Base-by-base conservation (phyloP, 2,329 filamentous ascomycete species). In the Colletotrichum tofieldiae region DNA sequence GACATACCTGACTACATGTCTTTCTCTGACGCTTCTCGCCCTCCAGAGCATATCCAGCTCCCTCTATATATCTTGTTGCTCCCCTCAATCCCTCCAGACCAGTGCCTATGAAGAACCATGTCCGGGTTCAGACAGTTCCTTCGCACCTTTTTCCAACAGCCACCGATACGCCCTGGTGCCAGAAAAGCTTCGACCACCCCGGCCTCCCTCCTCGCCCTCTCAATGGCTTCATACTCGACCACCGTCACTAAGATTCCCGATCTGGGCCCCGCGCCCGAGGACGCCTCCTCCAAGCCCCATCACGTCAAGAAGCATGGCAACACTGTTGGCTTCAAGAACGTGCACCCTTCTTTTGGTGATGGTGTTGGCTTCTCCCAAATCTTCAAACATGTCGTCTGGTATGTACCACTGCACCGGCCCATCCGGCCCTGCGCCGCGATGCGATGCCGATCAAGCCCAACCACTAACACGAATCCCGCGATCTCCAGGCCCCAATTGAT, bases 261-360 rank as follows among this genome's bases (percentile, higher is more conserved):
- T 49, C 77, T 81, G 29, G 76, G 78, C 45, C 76, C 79, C 54
- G 77, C 82, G 35, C 83, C 85, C 9, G 81, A 85, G 2, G 83
- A 85, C 39, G 86, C 85, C 37, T 75, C 78, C n/a, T 76, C 80
- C 29, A 85, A 86, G 67, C 80, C 85, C 26, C 87, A 90, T 74
- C 86, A 90, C 72, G 77, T 88, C 61, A 79, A 84, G 70, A 80
- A 79, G 62, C 74, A 80, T 52, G 86, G 86, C 52, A 76, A 72
- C 32, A 74, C 83, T 26, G 77, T 82, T 58, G 82, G 83, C 71
- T 90, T 89, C 78, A 80, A 81, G 69, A 90, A 90, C 73, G 84
- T 85, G 0, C 84, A 89, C 63, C 83, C 86, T n/a, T 89, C 87
- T 0, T 86, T 79, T 67, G 77, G 72, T 3, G 60, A 75, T 11